Evolutionary conservation across 2,329 filamentous ascomycete genomes (phyloP).

Genomic region (Penicillium sp.): DNA sequence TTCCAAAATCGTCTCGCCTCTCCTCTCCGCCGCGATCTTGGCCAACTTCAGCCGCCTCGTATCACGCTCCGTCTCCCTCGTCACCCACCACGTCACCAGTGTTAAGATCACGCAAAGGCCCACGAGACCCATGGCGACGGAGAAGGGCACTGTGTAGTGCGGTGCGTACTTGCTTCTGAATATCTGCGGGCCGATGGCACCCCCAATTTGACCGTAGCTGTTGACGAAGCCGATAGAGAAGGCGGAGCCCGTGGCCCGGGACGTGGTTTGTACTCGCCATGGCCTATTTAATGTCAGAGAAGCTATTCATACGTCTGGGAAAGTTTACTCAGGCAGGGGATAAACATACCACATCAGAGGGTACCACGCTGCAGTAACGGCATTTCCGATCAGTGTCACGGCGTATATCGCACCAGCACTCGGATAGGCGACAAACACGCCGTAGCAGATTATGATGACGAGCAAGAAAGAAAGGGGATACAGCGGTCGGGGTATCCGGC

Average conservation of each 20-base stretch:
- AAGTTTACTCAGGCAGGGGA: neutral
- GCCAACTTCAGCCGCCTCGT: constrained; percentile 44
- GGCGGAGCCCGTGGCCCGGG: constrained; percentile 46
- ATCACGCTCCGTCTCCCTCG: constrained; percentile 41
- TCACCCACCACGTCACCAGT: constrained; percentile 45
- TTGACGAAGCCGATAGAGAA: constrained; percentile 52
- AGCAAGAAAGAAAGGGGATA: constrained; percentile 43
- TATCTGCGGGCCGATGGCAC: constrained; percentile 47
- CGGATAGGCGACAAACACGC: constrained; percentile 45
- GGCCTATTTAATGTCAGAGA: constrained; percentile 21
- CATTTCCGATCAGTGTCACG: constrained; percentile 44
- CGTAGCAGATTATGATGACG: constrained; percentile 45
- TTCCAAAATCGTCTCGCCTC: constrained; percentile 41
- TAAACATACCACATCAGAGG: constrained; percentile 45
- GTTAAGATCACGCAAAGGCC: constrained; percentile 42
- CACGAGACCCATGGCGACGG: constrained; percentile 43
- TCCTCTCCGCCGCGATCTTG: constrained; percentile 39
- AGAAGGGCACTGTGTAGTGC: constrained; percentile 44
- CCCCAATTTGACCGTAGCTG: constrained; percentile 49
- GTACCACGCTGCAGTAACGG: constrained; percentile 43
- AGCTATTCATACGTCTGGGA: neutral
- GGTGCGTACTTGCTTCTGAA: constrained; percentile 45
- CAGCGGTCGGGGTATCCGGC: constrained; percentile 40
- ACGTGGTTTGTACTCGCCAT: constrained; percentile 49
- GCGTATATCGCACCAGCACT: constrained; percentile 47